phyloP scores from a whole-genome alignment of 495 filamentous ascomycete species.

The Aspergillus biplanus region DNA sequence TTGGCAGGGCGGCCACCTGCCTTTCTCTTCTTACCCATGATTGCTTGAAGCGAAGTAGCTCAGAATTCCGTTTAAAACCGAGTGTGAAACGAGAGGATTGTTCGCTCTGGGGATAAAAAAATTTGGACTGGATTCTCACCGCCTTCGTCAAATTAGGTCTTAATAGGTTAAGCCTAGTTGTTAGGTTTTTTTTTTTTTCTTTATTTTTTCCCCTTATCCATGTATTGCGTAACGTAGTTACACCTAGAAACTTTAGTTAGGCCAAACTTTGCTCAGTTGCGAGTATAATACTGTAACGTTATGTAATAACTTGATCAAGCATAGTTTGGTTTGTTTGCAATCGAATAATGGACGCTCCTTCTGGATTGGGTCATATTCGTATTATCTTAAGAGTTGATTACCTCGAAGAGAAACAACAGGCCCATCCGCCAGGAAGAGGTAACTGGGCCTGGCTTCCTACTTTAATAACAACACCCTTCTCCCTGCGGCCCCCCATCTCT shows the following conservation, averaged over 20 bases:
- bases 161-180: slow-evolving; percentile 16
- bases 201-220: too few relatives aligned
- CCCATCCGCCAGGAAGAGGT: not conserved
- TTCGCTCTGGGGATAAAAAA: slow-evolving; percentile 35
- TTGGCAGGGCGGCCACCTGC: slow-evolving; percentile 57
- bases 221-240: too few relatives aligned
- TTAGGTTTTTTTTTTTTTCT: too few relatives aligned
- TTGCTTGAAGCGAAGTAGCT: slow-evolving; percentile 22
- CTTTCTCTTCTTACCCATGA: slow-evolving; percentile 85
- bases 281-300: too few relatives aligned
- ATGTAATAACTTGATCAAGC: too few relatives aligned
- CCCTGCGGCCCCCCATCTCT: slow-evolving; percentile 17
- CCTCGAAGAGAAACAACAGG: slow-evolving; percentile 5
- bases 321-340: too few relatives aligned
- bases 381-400: not conserved
- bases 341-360: not conserved
- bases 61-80: not conserved
- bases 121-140: slow-evolving; percentile 39
- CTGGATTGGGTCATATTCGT: not conserved
- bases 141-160: slow-evolving; percentile 29
- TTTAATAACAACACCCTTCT: not conserved
- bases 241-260: too few relatives aligned
- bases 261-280: too few relatives aligned
- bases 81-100: slow-evolving; percentile 10
- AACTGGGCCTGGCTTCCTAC: not conserved